phyloP scores from a whole-genome alignment of 352 stramenopile species.

The Phytophthora lateralis region DNA sequence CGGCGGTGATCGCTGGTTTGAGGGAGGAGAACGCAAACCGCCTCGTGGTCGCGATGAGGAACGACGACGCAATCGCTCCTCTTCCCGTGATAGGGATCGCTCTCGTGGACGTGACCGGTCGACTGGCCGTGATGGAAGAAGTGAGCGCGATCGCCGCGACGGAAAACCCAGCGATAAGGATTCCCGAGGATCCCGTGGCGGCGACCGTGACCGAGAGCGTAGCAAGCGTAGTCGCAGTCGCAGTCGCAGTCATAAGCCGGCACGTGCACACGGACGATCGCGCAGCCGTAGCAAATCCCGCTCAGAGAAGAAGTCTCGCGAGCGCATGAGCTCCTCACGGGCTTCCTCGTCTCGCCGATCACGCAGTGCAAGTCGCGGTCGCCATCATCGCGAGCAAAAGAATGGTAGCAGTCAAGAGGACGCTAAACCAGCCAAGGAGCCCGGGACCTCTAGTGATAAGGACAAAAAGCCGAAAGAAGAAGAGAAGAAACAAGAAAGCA shows the following conservation, averaged over 20 bases:
- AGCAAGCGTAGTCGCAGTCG: conserved; percentile 46
- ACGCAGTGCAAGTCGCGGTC: conserved; percentile 53
- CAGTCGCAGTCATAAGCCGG: conserved; percentile 44
- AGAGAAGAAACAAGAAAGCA: conserved; percentile 45
- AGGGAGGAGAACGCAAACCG: conserved; percentile 42
- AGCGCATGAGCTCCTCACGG: conserved; percentile 37
- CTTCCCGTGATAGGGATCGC: conserved; percentile 35
- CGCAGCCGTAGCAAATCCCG: conserved; percentile 65
- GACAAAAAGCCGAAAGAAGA: conserved; percentile 38
- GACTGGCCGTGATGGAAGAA: conserved; percentile 31
- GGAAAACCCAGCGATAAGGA: conserved; percentile 29
- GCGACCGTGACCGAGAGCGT: conserved; percentile 39
- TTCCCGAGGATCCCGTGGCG: conserved; percentile 26
- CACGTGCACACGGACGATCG: conserved; percentile 33
- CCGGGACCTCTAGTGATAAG: conserved; percentile 34
- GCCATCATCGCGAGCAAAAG: conserved; percentile 39
- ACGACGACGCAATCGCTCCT: conserved; percentile 46
- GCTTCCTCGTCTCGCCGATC: conserved; percentile 44
- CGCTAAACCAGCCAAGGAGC: conserved; percentile 27
- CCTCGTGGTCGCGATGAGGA: conserved; percentile 49
- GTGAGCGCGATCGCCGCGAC: conserved; percentile 41
- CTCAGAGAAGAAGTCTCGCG: conserved; percentile 43
- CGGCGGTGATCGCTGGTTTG: conserved; percentile 50
- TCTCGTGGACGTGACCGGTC: conserved; percentile 34
- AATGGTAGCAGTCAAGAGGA: conserved; percentile 26